Conservation (phyloP, 768 basidiomycete genomes). For the Suillus subaureus region DNA sequence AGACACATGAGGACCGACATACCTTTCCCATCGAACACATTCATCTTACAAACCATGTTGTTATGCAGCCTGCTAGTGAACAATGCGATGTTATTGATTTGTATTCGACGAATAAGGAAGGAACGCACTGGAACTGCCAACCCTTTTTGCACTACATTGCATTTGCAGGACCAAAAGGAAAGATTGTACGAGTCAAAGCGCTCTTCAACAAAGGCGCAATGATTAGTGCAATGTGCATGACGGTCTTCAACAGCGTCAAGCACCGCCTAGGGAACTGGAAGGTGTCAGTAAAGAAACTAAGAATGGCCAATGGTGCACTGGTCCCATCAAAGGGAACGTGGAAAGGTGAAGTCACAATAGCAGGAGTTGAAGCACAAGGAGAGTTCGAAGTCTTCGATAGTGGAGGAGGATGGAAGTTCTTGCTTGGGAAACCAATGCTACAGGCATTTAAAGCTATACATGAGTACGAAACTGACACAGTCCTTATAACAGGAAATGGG, state of each 20-base stretch:
- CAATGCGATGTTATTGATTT: not conserved
- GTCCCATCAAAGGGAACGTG: too few relatives aligned
- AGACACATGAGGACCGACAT: not conserved
- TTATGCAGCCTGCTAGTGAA: not conserved
- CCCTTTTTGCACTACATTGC: not conserved
- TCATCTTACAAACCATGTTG: too few relatives aligned
- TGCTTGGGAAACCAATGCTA: too few relatives aligned
- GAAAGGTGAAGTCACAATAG: too few relatives aligned
- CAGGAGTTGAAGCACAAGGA: too few relatives aligned
- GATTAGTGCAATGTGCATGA: slow-evolving; percentile 27
- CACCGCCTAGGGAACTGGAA: slow-evolving; percentile 13
- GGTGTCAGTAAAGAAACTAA: slow-evolving; percentile 13
- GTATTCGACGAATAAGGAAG: not conserved
- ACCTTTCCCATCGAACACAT: not conserved
- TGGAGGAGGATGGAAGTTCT: too few relatives aligned
- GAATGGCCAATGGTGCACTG: too few relatives aligned
- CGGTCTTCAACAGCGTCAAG: slow-evolving; percentile 3
- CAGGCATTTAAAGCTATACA: too few relatives aligned
- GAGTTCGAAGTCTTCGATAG: too few relatives aligned
- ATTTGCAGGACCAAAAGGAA: not conserved
- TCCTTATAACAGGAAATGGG: too few relatives aligned
- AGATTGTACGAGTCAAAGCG: not conserved
- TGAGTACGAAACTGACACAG: too few relatives aligned
- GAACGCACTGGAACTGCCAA: not conserved
- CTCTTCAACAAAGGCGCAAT: slow-evolving; percentile 36